Base-by-base conservation (phyloP, 2,329 filamentous ascomycete genomes). In the Colletotrichum nymphaeae region DNA sequence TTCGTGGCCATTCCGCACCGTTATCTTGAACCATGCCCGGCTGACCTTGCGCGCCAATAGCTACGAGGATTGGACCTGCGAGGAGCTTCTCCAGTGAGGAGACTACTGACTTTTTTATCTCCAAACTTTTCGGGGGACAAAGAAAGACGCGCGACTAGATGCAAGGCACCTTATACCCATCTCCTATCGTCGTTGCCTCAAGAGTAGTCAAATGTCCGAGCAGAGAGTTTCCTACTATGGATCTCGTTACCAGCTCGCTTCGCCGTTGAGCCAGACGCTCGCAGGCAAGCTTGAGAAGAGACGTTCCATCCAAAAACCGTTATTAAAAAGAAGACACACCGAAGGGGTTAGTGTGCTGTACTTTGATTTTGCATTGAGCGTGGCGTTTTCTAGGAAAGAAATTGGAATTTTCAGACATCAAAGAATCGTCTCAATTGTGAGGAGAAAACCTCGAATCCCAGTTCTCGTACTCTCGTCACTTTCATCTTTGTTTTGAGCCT, bases 1-100 rank as follows among this genome's bases (percentile, higher is more conserved):
- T 22, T 14, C 30, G 22, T 63, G 58, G 32, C 59, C 26, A n/a
- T 49, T 5, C n/a, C 35, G 42, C 12, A 32, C 22, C 16, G 19
- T 49, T 49, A 49, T 49, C 42, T n/a, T 19, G 42, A 49, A n/a
- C 42, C 42, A 49, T 49, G 19, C 19, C 42, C 19, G 42, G 37
- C 77, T 80, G 75, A 81, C 76, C 30, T 16, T 42, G 63, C 22
- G 26, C 28, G 32, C 66, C 42, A 73, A 65, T 35, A 96, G 94
- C 86, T 98, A 98, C 84, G 97, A 99, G 89, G 97, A 99, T 84
- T 99, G 97, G 97, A 97, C 95, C 46, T 98, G 95, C 85, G 97
- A 98, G 85, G 97, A 99, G 85, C 88, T 98, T 76, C 89, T 98
- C 68, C 89, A 91, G 83, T 91, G 63, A 67, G 57, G 63, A 58